These are phyloP conservation scores for Basidiobolus meristosporus DNA, from an alignment of 371 early-diverging fungal genomes.

Conservation along the genomic window DNA sequence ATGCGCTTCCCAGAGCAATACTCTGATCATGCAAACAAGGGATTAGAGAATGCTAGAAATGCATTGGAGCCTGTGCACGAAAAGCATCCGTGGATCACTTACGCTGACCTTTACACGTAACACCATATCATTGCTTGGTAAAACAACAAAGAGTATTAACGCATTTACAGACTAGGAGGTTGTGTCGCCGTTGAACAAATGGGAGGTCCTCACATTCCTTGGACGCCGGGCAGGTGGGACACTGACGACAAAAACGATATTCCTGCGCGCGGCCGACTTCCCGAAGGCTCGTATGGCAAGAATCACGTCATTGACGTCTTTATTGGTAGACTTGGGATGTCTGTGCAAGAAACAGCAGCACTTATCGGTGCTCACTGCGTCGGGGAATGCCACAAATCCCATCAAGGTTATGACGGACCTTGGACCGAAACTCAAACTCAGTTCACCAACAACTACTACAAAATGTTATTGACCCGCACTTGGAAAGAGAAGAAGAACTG, in stretches of 20 bases:
- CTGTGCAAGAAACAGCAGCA: conserved; percentile 61
- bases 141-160: no score
- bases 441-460: conserved; percentile 64
- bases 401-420: conserved; percentile 73
- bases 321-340: neutral
- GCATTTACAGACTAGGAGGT: no score
- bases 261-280: conserved; percentile 70
- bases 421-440: conserved; percentile 68
- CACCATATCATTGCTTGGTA: no score
- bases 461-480: no score
- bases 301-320: conserved; percentile 52
- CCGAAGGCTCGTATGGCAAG: conserved; percentile 58
- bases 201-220: conserved; percentile 60
- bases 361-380: conserved; percentile 74
- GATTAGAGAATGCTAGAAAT: no score
- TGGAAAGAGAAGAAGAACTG: conserved; percentile 33
- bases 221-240: conserved; percentile 66
- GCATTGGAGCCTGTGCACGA: no score
- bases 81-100: no score
- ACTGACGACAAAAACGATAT: conserved; percentile 19
- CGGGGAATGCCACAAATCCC: conserved; percentile 66
- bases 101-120: no score
- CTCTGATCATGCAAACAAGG: no score
- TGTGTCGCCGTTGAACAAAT: conserved; percentile 65
- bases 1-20: no score